phyloP scores from a whole-genome alignment of 2,329 filamentous ascomycete species.

The Parasarocladium wereldwijsianum region DNA sequence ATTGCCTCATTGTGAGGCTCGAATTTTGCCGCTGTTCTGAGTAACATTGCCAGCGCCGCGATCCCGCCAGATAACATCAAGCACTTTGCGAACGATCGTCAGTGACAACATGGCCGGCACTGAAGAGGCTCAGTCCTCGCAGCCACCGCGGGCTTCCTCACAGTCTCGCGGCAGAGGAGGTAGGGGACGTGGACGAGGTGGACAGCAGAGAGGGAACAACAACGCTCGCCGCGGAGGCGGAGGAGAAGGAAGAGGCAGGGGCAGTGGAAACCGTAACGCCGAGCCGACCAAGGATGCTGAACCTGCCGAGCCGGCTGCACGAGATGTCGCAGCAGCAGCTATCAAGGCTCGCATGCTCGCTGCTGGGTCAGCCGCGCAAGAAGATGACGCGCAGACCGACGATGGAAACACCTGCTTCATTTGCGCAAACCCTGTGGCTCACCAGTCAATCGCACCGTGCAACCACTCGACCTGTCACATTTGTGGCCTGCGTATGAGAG shows the following conservation, averaged over 20 bases:
- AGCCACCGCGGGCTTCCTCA: too few relatives aligned
- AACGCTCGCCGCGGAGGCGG: too few relatives aligned
- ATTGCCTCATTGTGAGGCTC: too few relatives aligned
- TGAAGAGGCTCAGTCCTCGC: too few relatives aligned
- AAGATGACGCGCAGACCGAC: conserved; percentile 29
- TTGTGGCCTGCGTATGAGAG: conserved; percentile 78
- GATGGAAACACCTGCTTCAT: conserved; percentile 92
- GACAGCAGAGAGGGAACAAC: neutral
- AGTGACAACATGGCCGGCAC: too few relatives aligned
- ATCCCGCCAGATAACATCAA: too few relatives aligned
- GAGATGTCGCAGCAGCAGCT: conserved; percentile 15
- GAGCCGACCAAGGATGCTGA: conserved; percentile 12
- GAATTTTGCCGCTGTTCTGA: too few relatives aligned
- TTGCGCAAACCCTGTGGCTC: conserved; percentile 78
- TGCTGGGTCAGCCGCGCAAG: conserved; percentile 9
- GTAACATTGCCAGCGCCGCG: too few relatives aligned
- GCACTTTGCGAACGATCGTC: too few relatives aligned
- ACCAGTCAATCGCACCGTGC: conserved; percentile 81
- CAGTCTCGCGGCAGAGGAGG: too few relatives aligned
- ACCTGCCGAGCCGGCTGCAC: conserved; percentile 15
- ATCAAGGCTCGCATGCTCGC: conserved; percentile 17
- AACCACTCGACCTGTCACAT: conserved; percentile 97
- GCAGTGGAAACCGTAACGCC: too few relatives aligned
- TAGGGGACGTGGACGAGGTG: neutral
- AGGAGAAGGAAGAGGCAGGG: too few relatives aligned